A percentile compares a stretch with the other conserved stretches of the same genome.
phyloP scores from a whole-genome alignment of 495 filamentous ascomycete species.

The Tuber magnatum region DNA sequence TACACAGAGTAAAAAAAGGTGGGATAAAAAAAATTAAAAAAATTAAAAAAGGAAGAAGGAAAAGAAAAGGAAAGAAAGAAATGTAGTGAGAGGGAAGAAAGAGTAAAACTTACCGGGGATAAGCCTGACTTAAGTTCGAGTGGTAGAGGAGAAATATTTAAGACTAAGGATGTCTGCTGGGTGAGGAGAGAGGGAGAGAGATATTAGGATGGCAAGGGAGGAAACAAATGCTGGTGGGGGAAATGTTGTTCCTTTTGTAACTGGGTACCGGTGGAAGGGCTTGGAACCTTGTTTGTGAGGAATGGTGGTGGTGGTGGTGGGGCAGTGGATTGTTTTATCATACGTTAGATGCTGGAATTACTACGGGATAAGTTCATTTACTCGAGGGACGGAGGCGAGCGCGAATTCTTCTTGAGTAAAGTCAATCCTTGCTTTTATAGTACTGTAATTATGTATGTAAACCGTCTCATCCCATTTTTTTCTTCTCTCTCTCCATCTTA shows the following conservation, averaged over 20 bases:
- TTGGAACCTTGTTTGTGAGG: not conserved
- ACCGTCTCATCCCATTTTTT: constrained; percentile 29
- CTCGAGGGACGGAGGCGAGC: not conserved
- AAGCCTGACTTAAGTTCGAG: constrained; percentile 22
- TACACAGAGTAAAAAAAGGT: constrained; percentile 25
- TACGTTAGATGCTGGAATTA: constrained; percentile 1
- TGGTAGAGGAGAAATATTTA: not conserved
- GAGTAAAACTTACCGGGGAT: constrained; percentile 16
- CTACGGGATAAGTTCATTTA: not conserved
- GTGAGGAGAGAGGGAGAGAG: constrained; percentile 16
- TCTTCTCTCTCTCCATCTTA: no score
- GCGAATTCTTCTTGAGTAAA: not conserved
- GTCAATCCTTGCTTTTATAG: not conserved
- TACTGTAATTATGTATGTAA: constrained; percentile 27
- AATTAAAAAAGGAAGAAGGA: not conserved
- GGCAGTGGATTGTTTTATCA: not conserved
- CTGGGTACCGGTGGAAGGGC: not conserved
- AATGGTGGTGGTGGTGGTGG: not conserved
- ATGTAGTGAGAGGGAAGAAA: not conserved
- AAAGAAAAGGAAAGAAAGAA: not conserved
- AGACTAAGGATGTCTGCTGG: constrained; percentile 17
- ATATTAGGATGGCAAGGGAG: constrained; percentile 13
- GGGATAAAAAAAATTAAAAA: not conserved
- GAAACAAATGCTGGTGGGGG: not conserved
- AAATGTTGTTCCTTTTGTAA: constrained; percentile 1